Evolutionary conservation across 805 yeast species (phyloP).

Genomic region (Candida silvatica): DNA sequence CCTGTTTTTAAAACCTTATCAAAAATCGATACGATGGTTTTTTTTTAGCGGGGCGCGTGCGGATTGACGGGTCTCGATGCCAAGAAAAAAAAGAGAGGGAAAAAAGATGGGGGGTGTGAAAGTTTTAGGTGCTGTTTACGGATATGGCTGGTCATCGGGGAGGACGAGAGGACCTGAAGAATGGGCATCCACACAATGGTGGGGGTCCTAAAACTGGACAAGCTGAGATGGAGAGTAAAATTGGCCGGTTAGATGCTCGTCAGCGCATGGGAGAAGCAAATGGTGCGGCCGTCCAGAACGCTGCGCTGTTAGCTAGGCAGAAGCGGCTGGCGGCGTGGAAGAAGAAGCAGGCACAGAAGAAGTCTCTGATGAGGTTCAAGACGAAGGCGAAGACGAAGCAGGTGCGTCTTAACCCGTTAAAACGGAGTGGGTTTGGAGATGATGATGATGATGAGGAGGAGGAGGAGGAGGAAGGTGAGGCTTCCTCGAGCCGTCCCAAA

Average conservation of each 20-base stretch:
- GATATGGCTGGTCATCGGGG: no score
- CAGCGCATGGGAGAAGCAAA: not conserved
- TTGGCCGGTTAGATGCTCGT: no score
- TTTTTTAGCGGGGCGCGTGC: no score
- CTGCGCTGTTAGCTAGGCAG: constrained; percentile 28
- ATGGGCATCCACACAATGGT: not conserved
- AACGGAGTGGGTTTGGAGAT: constrained; percentile 1
- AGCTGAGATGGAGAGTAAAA: not conserved
- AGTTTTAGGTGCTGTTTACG: no score
- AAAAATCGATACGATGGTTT: no score
- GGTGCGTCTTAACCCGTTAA: constrained; percentile 3
- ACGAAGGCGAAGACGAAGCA: constrained; percentile 7
- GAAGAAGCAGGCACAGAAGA: constrained; percentile 32
- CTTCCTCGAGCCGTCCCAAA: no score
- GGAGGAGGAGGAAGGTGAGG: not conserved
- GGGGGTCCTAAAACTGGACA: not conserved
- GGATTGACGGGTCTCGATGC: no score
- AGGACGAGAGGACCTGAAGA: no score
- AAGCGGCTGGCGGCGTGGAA: constrained; percentile 56
- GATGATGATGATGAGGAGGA: constrained; percentile 2
- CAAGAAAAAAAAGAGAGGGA: no score
- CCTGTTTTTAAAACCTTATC: no score
- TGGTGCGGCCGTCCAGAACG: not conserved
- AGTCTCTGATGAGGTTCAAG: constrained; percentile 15
- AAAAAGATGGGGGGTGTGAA: no score